A percentile compares a stretch with the other conserved stretches of the same genome.
Evolutionary conservation across 2,329 filamentous ascomycete species (phyloP).

Genomic region (Blastomyces percursus): DNA sequence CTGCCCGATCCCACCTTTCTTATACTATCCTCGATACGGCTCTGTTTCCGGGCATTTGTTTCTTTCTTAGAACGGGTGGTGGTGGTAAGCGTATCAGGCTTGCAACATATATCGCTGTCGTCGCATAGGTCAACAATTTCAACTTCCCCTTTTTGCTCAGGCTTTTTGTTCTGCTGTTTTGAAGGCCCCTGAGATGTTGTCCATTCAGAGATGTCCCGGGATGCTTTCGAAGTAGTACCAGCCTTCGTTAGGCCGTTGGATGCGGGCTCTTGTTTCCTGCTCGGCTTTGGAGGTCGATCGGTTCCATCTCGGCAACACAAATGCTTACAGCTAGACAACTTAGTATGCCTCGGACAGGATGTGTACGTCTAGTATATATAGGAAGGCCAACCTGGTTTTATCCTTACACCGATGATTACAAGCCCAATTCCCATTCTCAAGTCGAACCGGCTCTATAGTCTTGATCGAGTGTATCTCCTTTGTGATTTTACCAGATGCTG

Average conservation of each 20-base stretch:
- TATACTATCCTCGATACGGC: background rate
- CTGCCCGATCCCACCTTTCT: background rate
- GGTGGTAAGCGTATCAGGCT: background rate
- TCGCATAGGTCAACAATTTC: conserved; percentile 14
- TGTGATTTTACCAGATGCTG: conserved; percentile 9
- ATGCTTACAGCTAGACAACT: conserved; percentile 50
- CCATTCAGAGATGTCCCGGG: background rate
- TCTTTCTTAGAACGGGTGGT: background rate
- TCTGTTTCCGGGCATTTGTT: background rate
- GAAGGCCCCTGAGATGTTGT: background rate
- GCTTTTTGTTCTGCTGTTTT: background rate
- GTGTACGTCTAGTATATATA: conserved; percentile 12
- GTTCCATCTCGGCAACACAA: conserved; percentile 61
- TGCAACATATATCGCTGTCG: background rate
- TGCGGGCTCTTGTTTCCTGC: conserved; percentile 17
- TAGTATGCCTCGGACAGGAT: conserved; percentile 28
- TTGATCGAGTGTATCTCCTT: conserved; percentile 10
- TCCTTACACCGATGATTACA: conserved; percentile 63
- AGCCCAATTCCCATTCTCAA: conserved; percentile 60
- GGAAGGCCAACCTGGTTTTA: conserved; percentile 33
- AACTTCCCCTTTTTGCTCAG: background rate
- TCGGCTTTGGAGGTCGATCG: conserved; percentile 48
- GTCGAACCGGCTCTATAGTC: conserved; percentile 37
- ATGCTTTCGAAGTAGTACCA: background rate
- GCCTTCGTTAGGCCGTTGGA: background rate